phyloP scores from a whole-genome alignment of 225 moss, liverwort and hornwort species.

The Pleurozium schreberi region DNA sequence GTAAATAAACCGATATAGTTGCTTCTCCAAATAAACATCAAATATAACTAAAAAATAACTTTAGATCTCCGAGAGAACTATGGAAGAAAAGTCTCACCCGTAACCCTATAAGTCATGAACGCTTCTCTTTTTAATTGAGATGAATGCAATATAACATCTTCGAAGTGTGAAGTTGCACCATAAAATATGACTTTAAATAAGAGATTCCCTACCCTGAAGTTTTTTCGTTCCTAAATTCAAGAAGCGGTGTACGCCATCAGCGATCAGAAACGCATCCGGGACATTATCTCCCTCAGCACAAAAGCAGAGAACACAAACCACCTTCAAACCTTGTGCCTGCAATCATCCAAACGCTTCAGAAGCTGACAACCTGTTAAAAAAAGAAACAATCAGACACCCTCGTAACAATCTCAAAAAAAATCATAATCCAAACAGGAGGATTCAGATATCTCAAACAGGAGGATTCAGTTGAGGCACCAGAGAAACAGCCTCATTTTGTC shows the following conservation, averaged over 20 bases:
- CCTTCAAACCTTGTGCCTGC: slow-evolving; percentile 86
- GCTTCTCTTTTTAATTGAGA: background rate
- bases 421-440: background rate
- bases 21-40: background rate
- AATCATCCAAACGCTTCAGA: slow-evolving; percentile 8
- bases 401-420: background rate
- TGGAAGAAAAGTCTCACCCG: background rate
- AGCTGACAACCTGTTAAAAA: background rate
- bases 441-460: background rate
- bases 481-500: background rate
- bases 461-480: background rate
- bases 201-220: slow-evolving; percentile 9
- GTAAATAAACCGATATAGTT: background rate
- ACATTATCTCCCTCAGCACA: slow-evolving; percentile 93
- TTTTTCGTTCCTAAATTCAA: slow-evolving; percentile 16
- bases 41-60: background rate
- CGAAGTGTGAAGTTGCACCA: background rate
- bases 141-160: background rate
- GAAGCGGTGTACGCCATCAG: slow-evolving; percentile 52
- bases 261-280: slow-evolving; percentile 77
- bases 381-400: background rate
- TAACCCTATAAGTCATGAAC: background rate
- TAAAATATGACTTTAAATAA: background rate
- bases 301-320: slow-evolving; percentile 70
- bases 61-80: background rate